Conservation (phyloP, 345 rosid species). For the Iberis pinnata region DNA sequence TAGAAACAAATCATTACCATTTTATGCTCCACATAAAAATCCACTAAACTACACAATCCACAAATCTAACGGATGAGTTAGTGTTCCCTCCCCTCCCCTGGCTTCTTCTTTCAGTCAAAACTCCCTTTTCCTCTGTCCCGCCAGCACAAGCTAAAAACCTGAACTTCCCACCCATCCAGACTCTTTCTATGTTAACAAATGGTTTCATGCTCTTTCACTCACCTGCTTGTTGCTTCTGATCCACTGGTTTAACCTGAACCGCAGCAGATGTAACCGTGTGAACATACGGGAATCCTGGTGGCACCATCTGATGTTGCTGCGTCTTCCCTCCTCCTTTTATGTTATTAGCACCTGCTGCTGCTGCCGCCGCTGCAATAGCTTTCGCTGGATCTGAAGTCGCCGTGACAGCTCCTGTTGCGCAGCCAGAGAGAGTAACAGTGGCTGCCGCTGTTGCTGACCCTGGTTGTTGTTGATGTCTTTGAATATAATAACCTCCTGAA, state of each 20-base stretch:
- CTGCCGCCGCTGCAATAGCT: constrained; percentile 50
- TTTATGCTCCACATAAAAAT: too few relatives aligned
- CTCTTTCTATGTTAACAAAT: neutral
- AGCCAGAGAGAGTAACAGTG: constrained; percentile 29
- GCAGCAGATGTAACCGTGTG: constrained; percentile 47
- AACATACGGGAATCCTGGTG: constrained; percentile 55
- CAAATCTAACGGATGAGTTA: too few relatives aligned
- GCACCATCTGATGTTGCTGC: constrained; percentile 46
- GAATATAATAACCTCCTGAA: constrained; percentile 50
- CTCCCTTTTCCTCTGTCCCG: neutral
- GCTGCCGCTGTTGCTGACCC: constrained; percentile 26
- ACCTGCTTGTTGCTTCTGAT: constrained; percentile 84
- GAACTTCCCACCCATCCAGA: constrained; percentile 19
- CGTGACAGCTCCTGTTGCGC: constrained; percentile 7
- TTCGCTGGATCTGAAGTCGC: constrained; percentile 67
- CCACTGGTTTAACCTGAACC: constrained; percentile 76
- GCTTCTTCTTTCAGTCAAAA: too few relatives aligned
- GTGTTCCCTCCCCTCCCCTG: too few relatives aligned
- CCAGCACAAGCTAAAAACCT: constrained; percentile 22
- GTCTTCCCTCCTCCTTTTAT: constrained; percentile 63
- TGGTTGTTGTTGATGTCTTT: constrained; percentile 54
- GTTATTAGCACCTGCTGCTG: constrained; percentile 42
- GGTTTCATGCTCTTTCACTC: constrained; percentile 40
- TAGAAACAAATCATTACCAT: too few relatives aligned
- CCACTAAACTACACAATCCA: too few relatives aligned